Conservation (phyloP, 352 stramenopile genomes). For the Phytophthora kernoviae region DNA sequence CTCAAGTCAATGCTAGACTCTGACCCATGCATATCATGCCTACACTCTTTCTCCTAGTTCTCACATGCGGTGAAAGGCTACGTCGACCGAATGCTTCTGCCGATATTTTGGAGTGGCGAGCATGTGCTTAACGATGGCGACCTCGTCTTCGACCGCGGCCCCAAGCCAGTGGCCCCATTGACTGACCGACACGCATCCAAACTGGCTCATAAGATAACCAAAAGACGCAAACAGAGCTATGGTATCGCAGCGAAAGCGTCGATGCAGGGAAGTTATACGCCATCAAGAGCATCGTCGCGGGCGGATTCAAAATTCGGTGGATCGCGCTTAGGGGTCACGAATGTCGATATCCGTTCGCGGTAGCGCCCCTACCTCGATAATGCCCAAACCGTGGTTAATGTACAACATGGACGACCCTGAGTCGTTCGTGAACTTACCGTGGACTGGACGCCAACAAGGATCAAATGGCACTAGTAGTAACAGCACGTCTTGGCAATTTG, state of each 20-base stretch:
- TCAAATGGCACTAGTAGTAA: conserved; percentile 23
- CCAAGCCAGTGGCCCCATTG: conserved; percentile 9
- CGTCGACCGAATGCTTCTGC: conserved; percentile 23
- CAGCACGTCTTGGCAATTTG: conserved; percentile 11
- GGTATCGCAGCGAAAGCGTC: conserved; percentile 14
- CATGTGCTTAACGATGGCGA: conserved; percentile 19
- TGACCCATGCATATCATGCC: neutral
- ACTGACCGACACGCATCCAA: conserved; percentile 33
- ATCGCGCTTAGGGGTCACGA: conserved; percentile 36
- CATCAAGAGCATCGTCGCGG: conserved; percentile 40
- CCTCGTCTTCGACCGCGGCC: conserved; percentile 22
- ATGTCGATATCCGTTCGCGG: conserved; percentile 22
- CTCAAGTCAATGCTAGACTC: no score
- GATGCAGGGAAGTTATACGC: conserved; percentile 26
- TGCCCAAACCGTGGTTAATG: conserved; percentile 34
- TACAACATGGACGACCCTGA: conserved; percentile 7
- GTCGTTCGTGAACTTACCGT: conserved; percentile 9
- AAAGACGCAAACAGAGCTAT: conserved; percentile 23
- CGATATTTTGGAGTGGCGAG: conserved; percentile 16
- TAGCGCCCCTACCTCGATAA: conserved; percentile 30
- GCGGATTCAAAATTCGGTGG: conserved; percentile 7
- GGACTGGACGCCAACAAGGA: conserved; percentile 16
- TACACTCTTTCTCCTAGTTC: conserved; percentile 13
- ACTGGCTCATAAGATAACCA: conserved; percentile 22
- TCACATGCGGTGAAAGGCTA: conserved; percentile 20